phyloP scores from a whole-genome alignment of 257 asterid genomes.

The Catharanthus roseus region DNA sequence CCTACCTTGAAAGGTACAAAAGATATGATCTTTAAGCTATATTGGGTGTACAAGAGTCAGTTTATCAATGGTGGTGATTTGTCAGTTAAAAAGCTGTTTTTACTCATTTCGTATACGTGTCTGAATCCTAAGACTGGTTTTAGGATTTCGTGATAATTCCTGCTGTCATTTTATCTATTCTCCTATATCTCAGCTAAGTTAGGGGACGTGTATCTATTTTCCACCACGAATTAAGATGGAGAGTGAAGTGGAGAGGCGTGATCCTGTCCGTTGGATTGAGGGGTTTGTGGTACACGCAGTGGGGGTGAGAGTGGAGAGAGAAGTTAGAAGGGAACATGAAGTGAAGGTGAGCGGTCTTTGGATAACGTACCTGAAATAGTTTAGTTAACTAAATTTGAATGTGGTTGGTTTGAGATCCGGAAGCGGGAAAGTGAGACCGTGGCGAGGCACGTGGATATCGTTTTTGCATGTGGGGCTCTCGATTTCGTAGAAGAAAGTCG shows the following conservation, averaged over 20 bases:
- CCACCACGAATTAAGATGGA: not conserved
- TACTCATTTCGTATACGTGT: conserved; percentile 31
- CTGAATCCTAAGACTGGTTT: conserved; percentile 13
- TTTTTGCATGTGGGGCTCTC: too few relatives aligned
- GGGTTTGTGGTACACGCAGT: not conserved
- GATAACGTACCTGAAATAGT: conserved; percentile 54
- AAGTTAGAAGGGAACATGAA: not conserved
- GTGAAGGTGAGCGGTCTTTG: conserved; percentile 9
- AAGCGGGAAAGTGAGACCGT: conserved; percentile 6
- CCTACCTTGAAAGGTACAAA: conserved; percentile 24
- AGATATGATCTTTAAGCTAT: not conserved
- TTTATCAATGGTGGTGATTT: conserved; percentile 25
- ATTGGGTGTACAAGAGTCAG: conserved; percentile 29
- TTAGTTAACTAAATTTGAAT: conserved; percentile 35
- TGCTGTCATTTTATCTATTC: conserved; percentile 17
- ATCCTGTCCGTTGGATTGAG: not conserved
- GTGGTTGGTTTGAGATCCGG: conserved; percentile 38
- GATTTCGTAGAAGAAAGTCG: too few relatives aligned
- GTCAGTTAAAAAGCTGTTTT: conserved; percentile 30
- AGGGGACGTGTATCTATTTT: not conserved
- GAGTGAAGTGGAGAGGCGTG: not conserved
- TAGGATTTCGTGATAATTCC: conserved; percentile 22
- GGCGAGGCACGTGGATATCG: too few relatives aligned
- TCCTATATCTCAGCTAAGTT: conserved; percentile 9
- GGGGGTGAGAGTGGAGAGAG: not conserved